Evolutionary conservation across 495 filamentous ascomycete species (phyloP).

Genomic region (Endocarpon pusillum): DNA sequence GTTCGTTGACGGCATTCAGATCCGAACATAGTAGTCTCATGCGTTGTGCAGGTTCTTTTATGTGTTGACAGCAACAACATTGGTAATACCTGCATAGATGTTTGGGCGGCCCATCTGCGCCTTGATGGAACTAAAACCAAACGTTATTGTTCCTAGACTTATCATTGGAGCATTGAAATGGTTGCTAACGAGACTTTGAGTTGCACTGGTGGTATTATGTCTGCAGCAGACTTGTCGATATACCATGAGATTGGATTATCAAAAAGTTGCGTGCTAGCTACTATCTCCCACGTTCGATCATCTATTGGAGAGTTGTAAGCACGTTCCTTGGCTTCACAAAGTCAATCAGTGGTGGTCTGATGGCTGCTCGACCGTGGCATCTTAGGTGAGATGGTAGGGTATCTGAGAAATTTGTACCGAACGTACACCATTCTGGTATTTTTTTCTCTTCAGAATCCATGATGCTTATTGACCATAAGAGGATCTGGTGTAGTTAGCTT

Average conservation of each 20-base stretch:
- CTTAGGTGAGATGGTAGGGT: conserved; percentile 33
- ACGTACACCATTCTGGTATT: conserved; percentile 23
- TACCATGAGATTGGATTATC: conserved; percentile 26
- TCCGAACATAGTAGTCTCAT: background rate
- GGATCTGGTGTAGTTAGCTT: no score
- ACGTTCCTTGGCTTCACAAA: conserved; percentile 23
- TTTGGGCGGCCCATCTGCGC: conserved; percentile 22
- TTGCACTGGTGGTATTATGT: background rate
- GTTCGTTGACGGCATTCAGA: conserved; percentile 5
- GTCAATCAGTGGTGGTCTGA: conserved; percentile 18
- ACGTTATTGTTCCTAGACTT: conserved; percentile 13
- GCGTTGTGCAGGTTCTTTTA: conserved; percentile 18
- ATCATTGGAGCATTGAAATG: background rate
- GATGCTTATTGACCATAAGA: no score
- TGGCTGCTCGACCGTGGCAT: conserved; percentile 25
- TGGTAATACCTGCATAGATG: conserved; percentile 30
- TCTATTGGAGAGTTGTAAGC: conserved; percentile 23
- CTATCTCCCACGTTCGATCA: conserved; percentile 9
- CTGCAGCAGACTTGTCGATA: conserved; percentile 18
- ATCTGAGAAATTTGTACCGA: conserved; percentile 31
- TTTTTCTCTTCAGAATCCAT: no score
- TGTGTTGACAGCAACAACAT: conserved; percentile 38
- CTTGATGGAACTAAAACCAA: conserved; percentile 26
- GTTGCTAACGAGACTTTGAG: background rate
- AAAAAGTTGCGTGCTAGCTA: conserved; percentile 20